Evolutionary conservation across 805 yeast genomes (phyloP), one percentile per base, ranked within the genome.

Genomic region (Metschnikowia cubensis): DNA sequence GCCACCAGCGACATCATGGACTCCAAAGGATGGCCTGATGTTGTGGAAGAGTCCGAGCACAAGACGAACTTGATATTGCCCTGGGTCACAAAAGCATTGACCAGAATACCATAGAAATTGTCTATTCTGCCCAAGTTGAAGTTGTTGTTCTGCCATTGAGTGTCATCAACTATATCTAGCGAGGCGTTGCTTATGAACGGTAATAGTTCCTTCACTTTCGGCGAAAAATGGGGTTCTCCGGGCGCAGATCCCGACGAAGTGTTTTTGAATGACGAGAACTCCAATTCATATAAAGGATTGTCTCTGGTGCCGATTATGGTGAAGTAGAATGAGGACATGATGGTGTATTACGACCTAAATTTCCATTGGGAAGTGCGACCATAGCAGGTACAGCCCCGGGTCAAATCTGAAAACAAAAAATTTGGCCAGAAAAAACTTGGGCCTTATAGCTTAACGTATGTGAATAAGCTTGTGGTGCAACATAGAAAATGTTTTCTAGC

Each of bases 121-220:
- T 94, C 99, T 17, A 92, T 80, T 41, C 80, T 80, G 42, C 92
- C 91, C 54, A 90, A 70, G 61, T 87, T 85, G 54, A 86, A 74
- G 40, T 77, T 74, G 54, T 75, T 81, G 8, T 80, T 74, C 43
- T 81, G 79, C 92, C 96, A 90, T 63, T 90, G 97, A 2, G 82
- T 68, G 59, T 91, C 96, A 55, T 94, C 97, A 0, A 94, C 83
- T n/a, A 94, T 76, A 65, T 94, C 99, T 35, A 94, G 68, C 2
- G 98, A 82, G 0, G 97, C 81, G 62, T 94, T 96, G 34, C 91
- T 79, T 29, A 94, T 83, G 61, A 90, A 92, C 20, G 97, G 97
- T 57, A 86, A 83, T 35, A 92, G 69, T 61, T 92, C 96, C 58
- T 79, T 78, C 65, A 89, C 79, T 45, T 84, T 87, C 7, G 80